phyloP scores from a whole-genome alignment of 73 alveolate species.

The Breviolum minutum region DNA sequence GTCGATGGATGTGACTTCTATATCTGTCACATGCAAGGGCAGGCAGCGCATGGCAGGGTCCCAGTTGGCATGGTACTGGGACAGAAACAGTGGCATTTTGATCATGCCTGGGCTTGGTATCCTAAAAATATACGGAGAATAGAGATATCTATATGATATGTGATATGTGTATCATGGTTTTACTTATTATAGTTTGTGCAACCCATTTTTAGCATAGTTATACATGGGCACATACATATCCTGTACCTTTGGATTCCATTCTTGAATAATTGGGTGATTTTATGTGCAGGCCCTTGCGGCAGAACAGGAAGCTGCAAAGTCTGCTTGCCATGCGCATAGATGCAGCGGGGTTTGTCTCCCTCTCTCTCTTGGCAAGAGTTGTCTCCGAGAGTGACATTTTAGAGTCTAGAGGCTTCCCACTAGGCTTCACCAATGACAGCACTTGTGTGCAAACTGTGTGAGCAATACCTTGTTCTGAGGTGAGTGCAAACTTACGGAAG shows the following conservation, averaged over 20 bases:
- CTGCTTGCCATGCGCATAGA: neutral
- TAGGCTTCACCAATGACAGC: neutral
- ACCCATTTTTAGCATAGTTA: neutral
- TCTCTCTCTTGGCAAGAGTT: neutral
- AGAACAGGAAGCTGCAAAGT: neutral
- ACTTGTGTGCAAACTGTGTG: neutral
- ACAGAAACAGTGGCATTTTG: no score
- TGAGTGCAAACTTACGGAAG: neutral
- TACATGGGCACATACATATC: neutral
- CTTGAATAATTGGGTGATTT: neutral
- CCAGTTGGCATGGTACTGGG: no score
- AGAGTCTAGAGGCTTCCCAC: no score
- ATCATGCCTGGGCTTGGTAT: no score
- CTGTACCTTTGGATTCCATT: neutral
- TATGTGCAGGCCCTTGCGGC: slow-evolving; percentile 14
- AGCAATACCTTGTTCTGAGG: neutral
- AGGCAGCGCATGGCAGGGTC: no score
- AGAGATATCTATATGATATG: no score
- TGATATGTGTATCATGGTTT: neutral
- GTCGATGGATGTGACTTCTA: no score
- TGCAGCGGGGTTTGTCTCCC: neutral
- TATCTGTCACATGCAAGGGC: no score
- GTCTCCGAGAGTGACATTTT: neutral
- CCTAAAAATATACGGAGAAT: no score
- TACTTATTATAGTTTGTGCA: neutral